These are phyloP conservation scores for Hericium rajendrae DNA, from an alignment of 768 basidiomycete genomes.

Conservation along the genomic window DNA sequence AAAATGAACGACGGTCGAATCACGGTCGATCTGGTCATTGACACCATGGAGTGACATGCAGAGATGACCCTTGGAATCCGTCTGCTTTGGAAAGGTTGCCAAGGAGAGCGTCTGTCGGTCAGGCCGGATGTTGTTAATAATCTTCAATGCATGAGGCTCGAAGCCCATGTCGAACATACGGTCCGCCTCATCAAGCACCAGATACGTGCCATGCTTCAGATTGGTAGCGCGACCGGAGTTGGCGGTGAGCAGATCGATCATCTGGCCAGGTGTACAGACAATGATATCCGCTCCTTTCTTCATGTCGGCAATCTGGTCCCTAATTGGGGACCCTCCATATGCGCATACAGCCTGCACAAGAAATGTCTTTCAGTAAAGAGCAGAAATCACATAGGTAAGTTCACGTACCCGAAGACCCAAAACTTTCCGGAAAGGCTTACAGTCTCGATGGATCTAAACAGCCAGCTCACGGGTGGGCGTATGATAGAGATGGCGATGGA, in stretches of 20 bases:
- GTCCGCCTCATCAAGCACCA: slow-evolving; percentile 99
- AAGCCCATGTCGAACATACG: slow-evolving; percentile 99
- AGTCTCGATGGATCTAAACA: slow-evolving; percentile 93
- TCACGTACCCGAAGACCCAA: slow-evolving; percentile 71
- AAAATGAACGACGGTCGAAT: slow-evolving; percentile 95
- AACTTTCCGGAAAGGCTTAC: slow-evolving; percentile 90
- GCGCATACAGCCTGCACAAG: slow-evolving; percentile 97
- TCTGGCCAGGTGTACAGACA: slow-evolving; percentile 96
- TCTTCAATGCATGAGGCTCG: slow-evolving; percentile 99
- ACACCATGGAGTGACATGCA: slow-evolving; percentile 97
- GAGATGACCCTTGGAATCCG: slow-evolving; percentile 96
- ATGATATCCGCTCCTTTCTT: slow-evolving; percentile 99
- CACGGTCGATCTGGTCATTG: slow-evolving; percentile 97
- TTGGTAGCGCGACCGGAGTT: slow-evolving; percentile 98
- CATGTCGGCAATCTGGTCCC: slow-evolving; percentile 97
- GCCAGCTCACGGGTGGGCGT: slow-evolving; percentile 97
- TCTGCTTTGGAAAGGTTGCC: slow-evolving; percentile 97
- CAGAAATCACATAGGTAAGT: no score
- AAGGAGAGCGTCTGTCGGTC: slow-evolving; percentile 98
- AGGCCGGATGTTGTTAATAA: slow-evolving; percentile 94
- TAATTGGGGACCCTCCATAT: slow-evolving; percentile 95
- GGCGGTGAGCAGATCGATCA: slow-evolving; percentile 97
- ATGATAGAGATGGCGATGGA: no score
- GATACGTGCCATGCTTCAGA: slow-evolving; percentile 92
- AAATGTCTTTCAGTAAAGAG: no score